Evolutionary conservation across 140 eudicot genomes (phyloP), one percentile per base, ranked within the genome.

Genomic region (Flaveria floridana): DNA sequence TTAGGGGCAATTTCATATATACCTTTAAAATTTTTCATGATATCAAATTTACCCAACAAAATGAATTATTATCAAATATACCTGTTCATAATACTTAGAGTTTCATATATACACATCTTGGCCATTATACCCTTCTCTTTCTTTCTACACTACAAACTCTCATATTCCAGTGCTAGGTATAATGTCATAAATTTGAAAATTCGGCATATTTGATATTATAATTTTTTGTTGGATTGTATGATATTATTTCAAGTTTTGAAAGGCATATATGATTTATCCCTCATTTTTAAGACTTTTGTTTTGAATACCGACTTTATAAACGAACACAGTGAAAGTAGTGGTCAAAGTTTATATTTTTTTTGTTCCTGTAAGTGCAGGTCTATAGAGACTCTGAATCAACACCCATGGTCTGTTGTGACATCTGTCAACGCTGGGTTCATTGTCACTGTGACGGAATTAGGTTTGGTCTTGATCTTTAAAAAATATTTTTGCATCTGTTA

Each of bases 331-430:
- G 3, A 52, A 68, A 44, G 73, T 50, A 37, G 3, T 16, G 12
- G 26, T 25, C 65, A 55, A 68, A 47, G 75, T 63, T 23, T 55
- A 64, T 61, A 41, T 2, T 25, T 70, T 70, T 47, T 62, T 56
- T n/a, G 46, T 66, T 53, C 47, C 18, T 39, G 57, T 51, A 59
- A 41, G 46, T 85, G 75, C 82, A 91, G 97, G 97, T 91, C 52
- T 91, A 91, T 73, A 85, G 97, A 89, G 97, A 91, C 79, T 91
- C 97, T 66, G 97, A 91, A 75, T 80, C 97, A 39, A 91, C 97
- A 42, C 97, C 97, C 59, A 91, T 91, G 97, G 96, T 91, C 30
- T 91, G 97, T 84, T 92, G 96, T 80, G 98, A 92, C 75, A 78
- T 85, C 44, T 92, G 98, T 82, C 92, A 89, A 81, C 88, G 87